Evolutionary conservation across 73 alveolate genomes (phyloP).

Genomic region (Tetrahymena elliotti): DNA sequence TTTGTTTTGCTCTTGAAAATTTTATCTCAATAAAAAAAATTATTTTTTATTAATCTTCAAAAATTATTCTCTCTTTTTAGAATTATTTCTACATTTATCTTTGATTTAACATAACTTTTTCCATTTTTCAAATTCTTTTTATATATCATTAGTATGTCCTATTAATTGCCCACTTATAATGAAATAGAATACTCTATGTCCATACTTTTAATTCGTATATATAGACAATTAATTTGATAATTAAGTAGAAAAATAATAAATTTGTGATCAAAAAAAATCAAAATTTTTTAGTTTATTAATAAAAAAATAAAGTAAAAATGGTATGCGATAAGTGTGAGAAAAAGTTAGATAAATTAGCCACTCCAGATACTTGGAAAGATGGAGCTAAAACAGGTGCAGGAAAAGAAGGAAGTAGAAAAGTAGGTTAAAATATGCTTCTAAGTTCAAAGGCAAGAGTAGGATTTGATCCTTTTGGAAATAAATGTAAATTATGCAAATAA

Average conservation of each 20-base stretch:
- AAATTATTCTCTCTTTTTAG: too few species aligned
- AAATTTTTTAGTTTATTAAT: not conserved
- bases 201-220: too few species aligned
- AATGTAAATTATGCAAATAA: conserved; percentile 27
- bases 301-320: not conserved
- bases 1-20: too few species aligned
- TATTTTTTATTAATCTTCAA: too few species aligned
- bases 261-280: too few species aligned
- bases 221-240: not conserved
- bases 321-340: conserved; percentile 42
- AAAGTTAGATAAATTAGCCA: not conserved
- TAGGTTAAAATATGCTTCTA: conserved; percentile 25
- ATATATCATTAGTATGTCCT: too few species aligned
- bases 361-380: not conserved
- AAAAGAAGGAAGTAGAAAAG: not conserved
- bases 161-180: too few species aligned
- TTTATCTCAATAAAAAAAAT: too few species aligned
- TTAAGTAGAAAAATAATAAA: not conserved
- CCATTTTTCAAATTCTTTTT: too few species aligned
- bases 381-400: not conserved
- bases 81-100: too few species aligned
- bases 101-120: too few species aligned
- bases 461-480: conserved; percentile 32
- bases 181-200: not conserved
- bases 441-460: conserved; percentile 1